Evolutionary conservation across 225 moss, liverwort and hornwort species (phyloP), one percentile per base, ranked within the genome.

Genomic region (Straminergon stramineum): DNA sequence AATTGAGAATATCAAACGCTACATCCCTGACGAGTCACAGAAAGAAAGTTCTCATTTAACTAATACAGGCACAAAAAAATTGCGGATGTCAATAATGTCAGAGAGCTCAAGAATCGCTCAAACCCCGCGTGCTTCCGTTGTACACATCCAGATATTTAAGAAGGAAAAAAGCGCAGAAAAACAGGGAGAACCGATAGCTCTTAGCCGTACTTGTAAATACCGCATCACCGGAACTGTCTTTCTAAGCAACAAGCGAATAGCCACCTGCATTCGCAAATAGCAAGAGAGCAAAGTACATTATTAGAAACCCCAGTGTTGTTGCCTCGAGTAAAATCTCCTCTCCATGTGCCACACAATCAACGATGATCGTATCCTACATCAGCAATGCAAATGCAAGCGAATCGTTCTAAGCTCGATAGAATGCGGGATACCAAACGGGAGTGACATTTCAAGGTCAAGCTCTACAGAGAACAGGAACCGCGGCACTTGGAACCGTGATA

Each of bases 151-250:
- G n/a, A 89, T 28, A 28, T 30, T 21, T 11, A 81, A 12, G 56
- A 63, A 56, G 52, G 22, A 64, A 51, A 64, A 41, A 73, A 51
- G 31, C 30, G 60, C 19, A 30, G 39, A 55, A 30, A 57, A 67
- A 63, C n/a, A 35, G 64, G 43, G 74, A 86, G 67, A 58, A 45
- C 15, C 60, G 67, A 32, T 53, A 70, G 88, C 75, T 85, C 85
- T 48, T 26, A 41, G 83, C 75, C 97, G 85, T 94, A 99, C 98
- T 87, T 97, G 96, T 79, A 99, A 89, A 93, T 99, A 97, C 80
- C 95, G 94, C 97, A 96, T 97, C 90, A 99, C 95, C 68, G 95
- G 90, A 82, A 96, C 94, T n/a, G 98, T 99, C 95, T 99, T 99
- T 87, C 94, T 96, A 92, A 96, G 95, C 89, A 97, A 92, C 93